A percentile compares a stretch with the other conserved stretches of the same genome.
Evolutionary conservation across 306 rosid genomes (phyloP).

Genomic region (Lathyrus oleraceus): DNA sequence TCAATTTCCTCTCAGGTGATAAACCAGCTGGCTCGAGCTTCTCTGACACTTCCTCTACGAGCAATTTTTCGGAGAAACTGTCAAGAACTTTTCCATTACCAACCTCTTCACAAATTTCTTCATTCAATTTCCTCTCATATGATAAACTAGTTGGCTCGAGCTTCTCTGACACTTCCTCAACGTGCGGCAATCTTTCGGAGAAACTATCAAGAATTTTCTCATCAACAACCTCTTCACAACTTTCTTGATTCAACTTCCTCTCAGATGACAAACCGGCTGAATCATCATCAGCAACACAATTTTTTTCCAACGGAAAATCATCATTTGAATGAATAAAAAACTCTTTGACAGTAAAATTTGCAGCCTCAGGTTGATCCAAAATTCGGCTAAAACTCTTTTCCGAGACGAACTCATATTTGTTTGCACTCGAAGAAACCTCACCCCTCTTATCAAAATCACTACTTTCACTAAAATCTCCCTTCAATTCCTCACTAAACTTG

Average conservation of each 20-base stretch:
- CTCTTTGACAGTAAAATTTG: constrained; percentile 49
- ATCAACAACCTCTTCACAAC: constrained; percentile 22
- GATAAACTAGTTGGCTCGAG: constrained; percentile 10
- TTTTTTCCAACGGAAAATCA: constrained; percentile 1
- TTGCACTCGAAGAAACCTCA: constrained; percentile 27
- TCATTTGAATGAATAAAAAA: constrained; percentile 33
- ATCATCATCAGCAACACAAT: neutral
- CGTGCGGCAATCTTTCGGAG: neutral
- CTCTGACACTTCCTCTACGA: constrained; percentile 34
- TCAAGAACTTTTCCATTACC: constrained; percentile 31
- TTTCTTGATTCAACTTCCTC: constrained; percentile 15
- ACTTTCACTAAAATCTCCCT: constrained; percentile 31
- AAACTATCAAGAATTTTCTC: constrained; percentile 32
- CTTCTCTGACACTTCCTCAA: constrained; percentile 35
- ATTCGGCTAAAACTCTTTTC: constrained; percentile 47
- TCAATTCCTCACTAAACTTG: constrained; percentile 42
- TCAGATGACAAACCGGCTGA: constrained; percentile 15
- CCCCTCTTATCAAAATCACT: constrained; percentile 35
- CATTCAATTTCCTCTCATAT: constrained; percentile 15
- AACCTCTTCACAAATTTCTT: constrained; percentile 24
- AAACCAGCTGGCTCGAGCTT: constrained; percentile 22
- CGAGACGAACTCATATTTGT: constrained; percentile 52
- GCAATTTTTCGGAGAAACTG: constrained; percentile 5
- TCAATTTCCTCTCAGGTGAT: constrained; percentile 17
- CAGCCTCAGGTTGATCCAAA: constrained; percentile 54